Percentiles rank a stretch among this genome's conserved stretches.
These are phyloP conservation scores for Panaeolus cyanescens DNA, from an alignment of 768 basidiomycete species.

Conservation along the genomic window DNA sequence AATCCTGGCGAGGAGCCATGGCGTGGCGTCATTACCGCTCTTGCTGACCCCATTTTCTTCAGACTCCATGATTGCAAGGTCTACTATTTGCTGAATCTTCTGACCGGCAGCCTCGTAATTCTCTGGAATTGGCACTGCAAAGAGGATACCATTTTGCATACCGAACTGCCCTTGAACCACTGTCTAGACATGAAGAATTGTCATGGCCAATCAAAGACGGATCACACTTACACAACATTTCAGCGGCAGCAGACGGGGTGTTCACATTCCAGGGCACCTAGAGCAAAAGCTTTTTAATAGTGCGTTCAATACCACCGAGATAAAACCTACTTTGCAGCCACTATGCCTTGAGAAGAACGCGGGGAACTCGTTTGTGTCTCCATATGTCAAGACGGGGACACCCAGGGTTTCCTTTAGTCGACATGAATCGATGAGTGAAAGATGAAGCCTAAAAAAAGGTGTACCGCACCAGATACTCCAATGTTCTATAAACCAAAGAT, in stretches of 20 bases:
- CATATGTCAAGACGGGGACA: constrained; percentile 86
- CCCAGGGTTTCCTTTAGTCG: constrained; percentile 89
- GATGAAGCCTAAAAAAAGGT: not conserved
- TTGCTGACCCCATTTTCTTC: constrained; percentile 77
- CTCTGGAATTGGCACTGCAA: constrained; percentile 90
- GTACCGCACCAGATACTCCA: constrained; percentile 70
- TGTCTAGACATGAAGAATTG: constrained; percentile 26
- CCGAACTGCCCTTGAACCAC: constrained; percentile 72
- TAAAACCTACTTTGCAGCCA: constrained; percentile 66
- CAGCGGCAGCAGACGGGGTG: constrained; percentile 67
- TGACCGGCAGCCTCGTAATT: constrained; percentile 68
- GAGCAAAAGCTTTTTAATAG: not conserved
- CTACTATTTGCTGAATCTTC: constrained; percentile 73
- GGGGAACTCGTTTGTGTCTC: constrained; percentile 79
- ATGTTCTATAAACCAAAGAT: constrained; percentile 65
- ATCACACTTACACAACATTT: constrained; percentile 62
- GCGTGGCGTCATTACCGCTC: constrained; percentile 89
- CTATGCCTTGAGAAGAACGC: constrained; percentile 90
- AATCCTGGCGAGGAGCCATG: constrained; percentile 88
- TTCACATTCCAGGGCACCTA: constrained; percentile 82
- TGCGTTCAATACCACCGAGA: not conserved
- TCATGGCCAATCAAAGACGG: not conserved
- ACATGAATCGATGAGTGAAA: not conserved
- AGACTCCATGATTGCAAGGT: constrained; percentile 84
- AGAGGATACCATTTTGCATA: constrained; percentile 74